These are phyloP conservation scores for Phalaenopsis aphrodite DNA, from an alignment of 106 monocot species.

Conservation along the genomic window DNA sequence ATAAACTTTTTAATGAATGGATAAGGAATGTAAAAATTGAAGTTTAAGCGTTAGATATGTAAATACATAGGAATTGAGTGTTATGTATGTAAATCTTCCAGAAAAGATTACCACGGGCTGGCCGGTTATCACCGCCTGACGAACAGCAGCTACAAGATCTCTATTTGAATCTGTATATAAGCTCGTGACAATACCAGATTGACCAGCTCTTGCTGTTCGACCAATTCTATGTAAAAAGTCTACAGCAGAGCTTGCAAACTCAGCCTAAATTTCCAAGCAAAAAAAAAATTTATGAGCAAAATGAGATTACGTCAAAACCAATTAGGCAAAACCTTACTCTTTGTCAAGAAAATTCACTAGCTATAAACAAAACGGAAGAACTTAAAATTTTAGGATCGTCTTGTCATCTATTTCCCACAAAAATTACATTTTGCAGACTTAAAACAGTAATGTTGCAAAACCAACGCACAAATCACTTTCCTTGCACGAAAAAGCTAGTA, in stretches of 20 bases:
- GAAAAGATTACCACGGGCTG: constrained; percentile 61
- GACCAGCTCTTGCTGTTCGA: constrained; percentile 92
- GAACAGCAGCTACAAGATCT: constrained; percentile 75
- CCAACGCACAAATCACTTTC: not conserved
- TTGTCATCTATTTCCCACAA: not conserved
- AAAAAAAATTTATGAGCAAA: not conserved
- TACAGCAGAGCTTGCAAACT: constrained; percentile 87
- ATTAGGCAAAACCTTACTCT: not conserved
- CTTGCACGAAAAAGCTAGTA: not conserved
- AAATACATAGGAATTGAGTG: too few species aligned
- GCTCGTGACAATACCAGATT: constrained; percentile 75
- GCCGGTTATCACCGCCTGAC: constrained; percentile 38
- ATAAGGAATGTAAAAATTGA: too few species aligned
- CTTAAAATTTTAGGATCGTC: not conserved
- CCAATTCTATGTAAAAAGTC: constrained; percentile 96
- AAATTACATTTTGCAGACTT: not conserved
- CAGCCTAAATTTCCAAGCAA: constrained; percentile 42
- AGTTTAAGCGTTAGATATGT: too few species aligned
- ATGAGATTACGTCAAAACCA: not conserved
- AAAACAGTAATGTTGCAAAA: not conserved
- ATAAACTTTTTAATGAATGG: too few species aligned
- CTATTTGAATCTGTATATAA: constrained; percentile 58
- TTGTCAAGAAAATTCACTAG: not conserved
- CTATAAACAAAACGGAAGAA: too few species aligned
- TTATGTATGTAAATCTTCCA: too few species aligned